A percentile compares a stretch with the other conserved stretches of the same genome.
Conservation (phyloP, 2,329 filamentous ascomycete species). For the Trichoderma semiorbis region DNA sequence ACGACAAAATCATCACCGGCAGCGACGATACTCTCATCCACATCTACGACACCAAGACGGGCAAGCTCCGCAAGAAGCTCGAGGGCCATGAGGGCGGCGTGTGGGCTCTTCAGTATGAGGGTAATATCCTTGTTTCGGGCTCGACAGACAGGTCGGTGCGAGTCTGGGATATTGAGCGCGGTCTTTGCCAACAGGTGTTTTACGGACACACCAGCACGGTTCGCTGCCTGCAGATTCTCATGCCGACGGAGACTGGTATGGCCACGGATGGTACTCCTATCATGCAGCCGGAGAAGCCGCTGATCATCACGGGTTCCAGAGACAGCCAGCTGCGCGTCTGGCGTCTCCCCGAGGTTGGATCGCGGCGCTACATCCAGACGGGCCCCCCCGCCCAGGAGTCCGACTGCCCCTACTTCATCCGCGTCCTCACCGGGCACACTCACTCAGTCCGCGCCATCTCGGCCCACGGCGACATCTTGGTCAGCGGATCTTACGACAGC, state of each 20-base stretch:
- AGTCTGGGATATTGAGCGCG: conserved; percentile 97
- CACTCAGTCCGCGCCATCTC: conserved; percentile 96
- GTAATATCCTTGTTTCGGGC: conserved; percentile 90
- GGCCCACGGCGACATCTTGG: conserved; percentile 89
- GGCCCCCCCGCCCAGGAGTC: conserved; percentile 68
- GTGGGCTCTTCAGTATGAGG: conserved; percentile 95
- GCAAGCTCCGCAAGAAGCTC: conserved; percentile 75
- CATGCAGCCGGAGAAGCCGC: conserved; percentile 88
- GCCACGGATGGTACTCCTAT: conserved; percentile 68
- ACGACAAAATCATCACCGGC: conserved; percentile 95
- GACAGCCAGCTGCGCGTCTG: conserved; percentile 93
- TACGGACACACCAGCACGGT: conserved; percentile 98
- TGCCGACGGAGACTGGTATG: conserved; percentile 75
- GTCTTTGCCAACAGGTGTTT: conserved; percentile 90
- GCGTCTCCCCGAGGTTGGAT: conserved; percentile 80
- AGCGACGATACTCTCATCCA: conserved; percentile 98
- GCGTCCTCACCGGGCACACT: conserved; percentile 78
- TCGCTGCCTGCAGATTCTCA: conserved; percentile 88
- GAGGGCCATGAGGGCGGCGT: conserved; percentile 95
- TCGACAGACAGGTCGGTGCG: conserved; percentile 96
- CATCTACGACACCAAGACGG: conserved; percentile 95
- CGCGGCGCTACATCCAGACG: conserved; percentile 74
- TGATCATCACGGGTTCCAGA: conserved; percentile 95
- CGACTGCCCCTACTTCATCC: conserved; percentile 93
- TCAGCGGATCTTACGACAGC: conserved; percentile 95